These are phyloP conservation scores for Evernia prunastri DNA, from an alignment of 495 filamentous ascomycete genomes.

Conservation along the genomic window DNA sequence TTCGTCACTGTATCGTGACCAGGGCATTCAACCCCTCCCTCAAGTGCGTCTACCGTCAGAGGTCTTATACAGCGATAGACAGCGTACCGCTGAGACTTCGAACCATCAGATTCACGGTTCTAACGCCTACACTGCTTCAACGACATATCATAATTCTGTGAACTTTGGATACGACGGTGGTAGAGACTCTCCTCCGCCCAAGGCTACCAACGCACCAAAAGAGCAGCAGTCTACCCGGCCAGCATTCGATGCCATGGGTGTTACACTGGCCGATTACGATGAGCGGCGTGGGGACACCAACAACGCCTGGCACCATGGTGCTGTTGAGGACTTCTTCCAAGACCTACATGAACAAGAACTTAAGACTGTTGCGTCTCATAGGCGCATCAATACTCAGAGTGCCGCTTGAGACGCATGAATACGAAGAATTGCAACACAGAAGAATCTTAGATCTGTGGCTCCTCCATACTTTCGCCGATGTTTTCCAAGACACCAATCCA, in stretches of 20 bases:
- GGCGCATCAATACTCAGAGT: constrained; percentile 2
- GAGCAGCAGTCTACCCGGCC: constrained; percentile 4
- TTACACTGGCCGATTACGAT: constrained; percentile 6
- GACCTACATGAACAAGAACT: constrained; percentile 8
- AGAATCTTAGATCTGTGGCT: neutral
- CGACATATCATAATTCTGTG: constrained; percentile 1
- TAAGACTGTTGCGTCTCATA: constrained; percentile 2
- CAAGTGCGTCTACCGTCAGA: neutral
- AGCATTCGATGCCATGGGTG: constrained; percentile 5
- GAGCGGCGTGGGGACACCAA: neutral
- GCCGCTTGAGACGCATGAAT: neutral
- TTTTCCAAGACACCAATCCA: neutral
- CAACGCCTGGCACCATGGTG: constrained; percentile 11
- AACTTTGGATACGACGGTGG: constrained; percentile 16
- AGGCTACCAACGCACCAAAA: neutral
- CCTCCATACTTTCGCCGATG: neutral
- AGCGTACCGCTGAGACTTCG: neutral
- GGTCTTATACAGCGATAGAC: neutral
- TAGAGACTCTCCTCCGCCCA: constrained; percentile 7
- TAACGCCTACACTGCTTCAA: neutral
- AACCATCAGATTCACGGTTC: neutral
- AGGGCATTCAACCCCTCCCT: constrained; percentile 8
- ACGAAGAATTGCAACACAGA: neutral
- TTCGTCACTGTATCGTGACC: constrained; percentile 9
- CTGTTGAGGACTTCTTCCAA: constrained; percentile 13